Percentiles rank a stretch among this genome's conserved stretches.
Conservation (phyloP, 495 filamentous ascomycete species). For the Penicillium goetzii region DNA sequence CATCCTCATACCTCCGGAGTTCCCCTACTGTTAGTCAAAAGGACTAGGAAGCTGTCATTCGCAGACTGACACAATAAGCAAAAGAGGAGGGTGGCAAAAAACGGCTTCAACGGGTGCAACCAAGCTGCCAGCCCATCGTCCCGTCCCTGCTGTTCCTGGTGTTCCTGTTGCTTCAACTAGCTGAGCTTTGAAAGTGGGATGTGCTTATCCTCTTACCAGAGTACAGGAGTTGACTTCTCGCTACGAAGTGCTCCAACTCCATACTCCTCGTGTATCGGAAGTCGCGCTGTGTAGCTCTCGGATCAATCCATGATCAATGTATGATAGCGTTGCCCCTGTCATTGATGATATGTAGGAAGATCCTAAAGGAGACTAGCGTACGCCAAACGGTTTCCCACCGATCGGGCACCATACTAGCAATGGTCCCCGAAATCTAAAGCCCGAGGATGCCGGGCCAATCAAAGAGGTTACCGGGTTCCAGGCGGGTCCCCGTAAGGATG, state of each 20-base stretch:
- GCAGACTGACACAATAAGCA: conserved; percentile 1
- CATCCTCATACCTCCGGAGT: not conserved
- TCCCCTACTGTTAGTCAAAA: not conserved
- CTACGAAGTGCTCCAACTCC: not conserved
- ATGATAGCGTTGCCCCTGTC: not conserved
- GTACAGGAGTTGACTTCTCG: not conserved
- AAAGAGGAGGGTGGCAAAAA: not conserved
- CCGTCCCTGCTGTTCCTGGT: not conserved
- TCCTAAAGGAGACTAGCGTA: conserved; percentile 5
- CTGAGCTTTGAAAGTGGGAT: not conserved
- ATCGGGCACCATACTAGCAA: conserved; percentile 33
- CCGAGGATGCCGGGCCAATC: conserved; percentile 27
- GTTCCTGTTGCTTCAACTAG: not conserved
- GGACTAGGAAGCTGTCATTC: not conserved
- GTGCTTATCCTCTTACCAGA: not conserved
- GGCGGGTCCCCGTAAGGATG: not conserved
- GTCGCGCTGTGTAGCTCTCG: not conserved
- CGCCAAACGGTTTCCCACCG: conserved; percentile 31
- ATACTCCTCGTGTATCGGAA: not conserved
- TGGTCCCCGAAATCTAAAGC: conserved; percentile 38
- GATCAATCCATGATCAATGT: not conserved
- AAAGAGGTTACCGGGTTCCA: not conserved
- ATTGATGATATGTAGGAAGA: conserved; percentile 4
- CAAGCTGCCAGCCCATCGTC: not conserved
- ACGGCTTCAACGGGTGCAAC: conserved; percentile 23